These are phyloP conservation scores for Pseudofabraea citricarpa DNA, from an alignment of 2,329 filamentous ascomycete species.

Conservation along the genomic window DNA sequence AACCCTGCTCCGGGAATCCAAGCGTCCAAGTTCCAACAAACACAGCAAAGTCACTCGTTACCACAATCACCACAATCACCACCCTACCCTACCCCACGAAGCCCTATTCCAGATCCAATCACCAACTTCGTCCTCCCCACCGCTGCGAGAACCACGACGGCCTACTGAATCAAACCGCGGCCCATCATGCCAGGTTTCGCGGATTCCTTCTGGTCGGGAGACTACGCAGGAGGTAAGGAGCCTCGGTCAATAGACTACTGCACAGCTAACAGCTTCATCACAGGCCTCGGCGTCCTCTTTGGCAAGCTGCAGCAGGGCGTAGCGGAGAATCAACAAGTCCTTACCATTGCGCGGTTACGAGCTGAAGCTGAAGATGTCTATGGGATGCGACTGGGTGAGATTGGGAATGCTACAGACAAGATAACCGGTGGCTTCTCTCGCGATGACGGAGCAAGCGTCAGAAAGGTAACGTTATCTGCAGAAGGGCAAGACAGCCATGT, in stretches of 20 bases:
- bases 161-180: neutral
- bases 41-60: constrained; percentile 1
- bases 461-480: constrained; percentile 78
- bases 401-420: constrained; percentile 76
- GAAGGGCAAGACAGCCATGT: constrained; percentile 2
- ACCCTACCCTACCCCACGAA: neutral
- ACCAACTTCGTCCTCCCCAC: too few relatives aligned
- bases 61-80: neutral
- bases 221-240: constrained; percentile 84
- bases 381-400: constrained; percentile 73
- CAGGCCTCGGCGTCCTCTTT: constrained; percentile 87
- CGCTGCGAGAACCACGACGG: neutral
- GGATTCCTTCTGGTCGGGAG: constrained; percentile 95
- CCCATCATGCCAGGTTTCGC: constrained; percentile 78
- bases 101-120: neutral
- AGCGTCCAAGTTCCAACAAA: neutral
- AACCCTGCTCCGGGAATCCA: too few relatives aligned
- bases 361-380: constrained; percentile 94
- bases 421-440: constrained; percentile 77
- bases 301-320: constrained; percentile 95
- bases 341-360: constrained; percentile 88
- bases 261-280: neutral
- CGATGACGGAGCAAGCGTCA: constrained; percentile 92
- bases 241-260: neutral
- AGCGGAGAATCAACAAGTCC: constrained; percentile 88